phyloP scores from a whole-genome alignment of 2,329 filamentous ascomycete species.

The Aspergillus versicolor region DNA sequence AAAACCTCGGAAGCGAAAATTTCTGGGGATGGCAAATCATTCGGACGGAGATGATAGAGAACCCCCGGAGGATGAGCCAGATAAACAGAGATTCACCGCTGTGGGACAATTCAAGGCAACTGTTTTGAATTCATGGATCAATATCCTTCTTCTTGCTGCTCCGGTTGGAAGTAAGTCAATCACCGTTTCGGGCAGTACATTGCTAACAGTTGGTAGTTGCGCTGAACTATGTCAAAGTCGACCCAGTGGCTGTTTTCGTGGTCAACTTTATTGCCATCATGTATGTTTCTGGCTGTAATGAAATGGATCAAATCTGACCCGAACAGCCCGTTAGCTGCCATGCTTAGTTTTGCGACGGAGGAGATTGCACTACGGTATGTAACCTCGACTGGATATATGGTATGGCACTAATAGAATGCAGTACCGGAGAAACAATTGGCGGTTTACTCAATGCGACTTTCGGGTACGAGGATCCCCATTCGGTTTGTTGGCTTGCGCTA shows the following conservation, averaged over 20 bases:
- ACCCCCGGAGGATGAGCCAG: constrained; percentile 10
- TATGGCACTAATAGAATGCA: no score
- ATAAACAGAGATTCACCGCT: constrained; percentile 37
- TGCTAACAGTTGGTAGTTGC: constrained; percentile 46
- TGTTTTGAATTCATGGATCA: constrained; percentile 81
- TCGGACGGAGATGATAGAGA: constrained; percentile 12
- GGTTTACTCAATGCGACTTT: constrained; percentile 89
- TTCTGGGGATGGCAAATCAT: constrained; percentile 18
- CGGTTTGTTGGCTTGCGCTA: constrained; percentile 2
- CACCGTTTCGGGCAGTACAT: no score
- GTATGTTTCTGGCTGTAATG: no score
- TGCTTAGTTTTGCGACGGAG: constrained; percentile 86
- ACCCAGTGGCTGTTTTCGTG: constrained; percentile 69
- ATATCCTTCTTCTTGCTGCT: constrained; percentile 73
- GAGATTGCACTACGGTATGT: constrained; percentile 64
- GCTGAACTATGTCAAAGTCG: constrained; percentile 63
- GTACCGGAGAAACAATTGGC: constrained; percentile 78
- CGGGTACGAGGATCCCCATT: constrained; percentile 46
- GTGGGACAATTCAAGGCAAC: constrained; percentile 59
- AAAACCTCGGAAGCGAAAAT: constrained; percentile 28
- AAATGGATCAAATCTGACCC: no score
- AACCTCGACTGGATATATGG: no score
- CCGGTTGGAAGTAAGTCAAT: constrained; percentile 61
- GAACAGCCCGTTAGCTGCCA: constrained; percentile 67
- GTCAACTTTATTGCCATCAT: constrained; percentile 95